A percentile compares a stretch with the other conserved stretches of the same genome.
Conservation (phyloP, 108 stramenopile species). For the Hondaea fermentalgiana region DNA sequence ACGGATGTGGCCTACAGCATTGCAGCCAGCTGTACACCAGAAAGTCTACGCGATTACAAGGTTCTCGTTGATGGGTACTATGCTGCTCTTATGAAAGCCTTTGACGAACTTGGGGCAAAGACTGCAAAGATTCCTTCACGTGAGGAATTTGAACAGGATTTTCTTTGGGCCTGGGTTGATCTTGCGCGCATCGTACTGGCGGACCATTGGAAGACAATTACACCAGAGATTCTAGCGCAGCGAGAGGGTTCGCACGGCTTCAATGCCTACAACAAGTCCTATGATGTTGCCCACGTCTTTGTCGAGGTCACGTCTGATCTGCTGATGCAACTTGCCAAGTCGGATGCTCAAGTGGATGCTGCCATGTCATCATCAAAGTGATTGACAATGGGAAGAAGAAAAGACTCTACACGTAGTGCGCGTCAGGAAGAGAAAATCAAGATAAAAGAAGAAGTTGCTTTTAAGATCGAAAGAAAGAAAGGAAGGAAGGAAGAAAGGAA, state of each 20-base stretch:
- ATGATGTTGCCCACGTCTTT: not conserved
- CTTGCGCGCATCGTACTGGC: not conserved
- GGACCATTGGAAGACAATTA: not conserved
- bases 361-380: too few species aligned
- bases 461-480: too few species aligned
- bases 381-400: too few species aligned
- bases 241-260: not conserved
- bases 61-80: not conserved
- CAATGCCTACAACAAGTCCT: not conserved
- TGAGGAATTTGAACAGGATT: not conserved
- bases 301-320: not conserved
- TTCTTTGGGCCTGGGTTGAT: not conserved
- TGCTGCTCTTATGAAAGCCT: not conserved
- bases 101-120: not conserved
- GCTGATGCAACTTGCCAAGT: not conserved
- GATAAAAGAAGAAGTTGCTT: too few species aligned
- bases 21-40: slow-evolving; percentile 33
- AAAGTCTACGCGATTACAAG: slow-evolving; percentile 31
- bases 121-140: not conserved
- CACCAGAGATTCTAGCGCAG: not conserved
- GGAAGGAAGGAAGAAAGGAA: too few species aligned
- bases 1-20: slow-evolving; percentile 63
- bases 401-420: too few species aligned
- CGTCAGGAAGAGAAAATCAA: too few species aligned
- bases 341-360: too few species aligned